Evolutionary conservation across 2,329 filamentous ascomycete species (phyloP), one percentile per base, ranked within the genome.

Genomic region (Nemania bipapillata): DNA sequence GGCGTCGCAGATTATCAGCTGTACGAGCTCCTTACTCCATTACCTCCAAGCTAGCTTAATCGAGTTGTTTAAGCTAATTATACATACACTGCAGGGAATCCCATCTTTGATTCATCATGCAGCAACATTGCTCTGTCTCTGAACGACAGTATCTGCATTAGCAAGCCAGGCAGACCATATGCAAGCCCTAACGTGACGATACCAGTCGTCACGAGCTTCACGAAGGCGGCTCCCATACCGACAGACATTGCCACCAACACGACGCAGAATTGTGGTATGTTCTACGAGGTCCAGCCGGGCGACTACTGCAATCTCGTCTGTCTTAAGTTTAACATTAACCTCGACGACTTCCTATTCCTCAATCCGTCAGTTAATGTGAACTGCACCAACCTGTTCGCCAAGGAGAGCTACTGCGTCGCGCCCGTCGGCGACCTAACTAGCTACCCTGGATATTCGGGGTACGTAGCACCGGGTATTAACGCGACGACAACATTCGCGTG

Each of bases 251-350:
- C 74, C 40, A 50, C 64, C 3, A 74, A 72, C 2, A 70, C 74
- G 0, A 76, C 69, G 22, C 58, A 49, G 0, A 47, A 70, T 4
- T 81, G 79, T 61, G 79, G 73, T 26, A 57, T 54, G 15, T 81
- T 69, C 55, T 80, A 81, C 64, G 22, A 73, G 20, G 76, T 75
- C 1, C 9, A 71, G 35, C 35, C 65, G 1, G 79, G 77, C 11
- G 80, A 82, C 60, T 65, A 65, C 24, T 65, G 63, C 35, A 53
- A 65, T 17, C n/a, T 65, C 2, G 1, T 65, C 3, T 2, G 11
- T 4, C 1, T 65, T 2, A n/a, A 20, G 7, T 54, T 17, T 24
- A 17, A 26, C 56, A 45, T 65, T 24, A 20, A 8, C 8, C 63
- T 65, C 1, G 49, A 15, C 3, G 47, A 54, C 20, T 65, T 65